A percentile compares a stretch with the other conserved stretches of the same genome.
phyloP scores from a whole-genome alignment of 2,329 filamentous ascomycete genomes.

The Tolypocladium guangdongense region DNA sequence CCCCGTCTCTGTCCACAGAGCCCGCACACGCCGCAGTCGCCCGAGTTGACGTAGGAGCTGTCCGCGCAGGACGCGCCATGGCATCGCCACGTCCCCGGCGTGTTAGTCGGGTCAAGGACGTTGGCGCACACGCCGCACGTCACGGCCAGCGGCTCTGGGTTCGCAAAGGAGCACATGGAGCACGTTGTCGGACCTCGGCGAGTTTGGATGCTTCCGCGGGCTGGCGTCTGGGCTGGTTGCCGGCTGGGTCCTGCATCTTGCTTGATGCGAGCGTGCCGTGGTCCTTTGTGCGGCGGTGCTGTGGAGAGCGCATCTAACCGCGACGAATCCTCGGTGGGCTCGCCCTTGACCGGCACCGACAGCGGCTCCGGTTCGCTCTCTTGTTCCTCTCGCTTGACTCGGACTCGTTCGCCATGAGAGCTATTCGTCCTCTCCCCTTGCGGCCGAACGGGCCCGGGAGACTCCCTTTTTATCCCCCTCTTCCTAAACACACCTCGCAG shows the following conservation, averaged over 20 bases:
- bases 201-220: neutral
- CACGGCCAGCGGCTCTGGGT: conserved; percentile 33
- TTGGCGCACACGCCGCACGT: conserved; percentile 62
- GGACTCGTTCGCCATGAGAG: neutral
- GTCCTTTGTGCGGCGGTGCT: neutral
- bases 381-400: neutral
- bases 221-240: neutral
- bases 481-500: conserved; percentile 34
- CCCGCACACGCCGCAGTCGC: conserved; percentile 59
- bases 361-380: no score
- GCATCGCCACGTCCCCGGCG: conserved; percentile 55
- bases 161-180: conserved; percentile 57
- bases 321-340: neutral
- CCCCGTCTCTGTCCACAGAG: conserved; percentile 45
- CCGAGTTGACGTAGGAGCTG: conserved; percentile 54
- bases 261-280: neutral
- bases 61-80: conserved; percentile 40
- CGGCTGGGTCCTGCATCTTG: neutral
- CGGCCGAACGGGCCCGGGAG: neutral
- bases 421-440: neutral
- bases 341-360: neutral
- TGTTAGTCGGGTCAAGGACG: conserved; percentile 46
- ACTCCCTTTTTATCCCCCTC: conserved; percentile 11
- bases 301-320: neutral
- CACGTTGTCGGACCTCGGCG: conserved; percentile 24